Conservation (phyloP, 2,329 filamentous ascomycete species). For the Phyllosticta citrichinensis region DNA sequence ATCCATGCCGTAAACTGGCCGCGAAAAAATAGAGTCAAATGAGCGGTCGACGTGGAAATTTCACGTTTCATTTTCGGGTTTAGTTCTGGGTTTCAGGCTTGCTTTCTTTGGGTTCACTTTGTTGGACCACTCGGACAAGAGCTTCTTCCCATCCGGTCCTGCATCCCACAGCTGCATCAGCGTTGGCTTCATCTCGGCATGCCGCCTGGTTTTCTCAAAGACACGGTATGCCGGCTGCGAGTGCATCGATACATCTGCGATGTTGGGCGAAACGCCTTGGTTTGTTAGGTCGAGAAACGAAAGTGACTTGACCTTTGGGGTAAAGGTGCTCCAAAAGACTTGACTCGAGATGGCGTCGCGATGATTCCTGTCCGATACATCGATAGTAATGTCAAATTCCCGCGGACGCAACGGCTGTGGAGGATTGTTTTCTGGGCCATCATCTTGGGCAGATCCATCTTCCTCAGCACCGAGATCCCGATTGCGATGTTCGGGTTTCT, state of each 20-base stretch:
- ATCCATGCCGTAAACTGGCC: too few relatives aligned
- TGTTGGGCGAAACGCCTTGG: conserved; percentile 12
- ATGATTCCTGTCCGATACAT: conserved; percentile 29
- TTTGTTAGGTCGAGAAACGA: conserved; percentile 20
- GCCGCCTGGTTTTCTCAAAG: conserved; percentile 22
- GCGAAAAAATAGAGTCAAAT: too few relatives aligned
- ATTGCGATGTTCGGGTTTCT: neutral
- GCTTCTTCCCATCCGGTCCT: neutral
- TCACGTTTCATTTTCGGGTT: too few relatives aligned
- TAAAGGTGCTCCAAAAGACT: conserved; percentile 6
- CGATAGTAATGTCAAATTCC: conserved; percentile 33
- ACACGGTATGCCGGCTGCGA: neutral
- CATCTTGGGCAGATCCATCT: neutral
- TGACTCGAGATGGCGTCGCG: conserved; percentile 30
- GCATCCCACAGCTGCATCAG: neutral
- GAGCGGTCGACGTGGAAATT: too few relatives aligned
- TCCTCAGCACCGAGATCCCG: too few relatives aligned
- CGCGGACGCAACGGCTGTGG: conserved; percentile 17
- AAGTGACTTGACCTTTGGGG: conserved; percentile 1
- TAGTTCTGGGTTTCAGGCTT: neutral
- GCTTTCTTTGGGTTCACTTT: neutral
- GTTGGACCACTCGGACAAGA: neutral
- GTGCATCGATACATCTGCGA: conserved; percentile 4
- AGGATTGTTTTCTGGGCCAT: conserved; percentile 6
- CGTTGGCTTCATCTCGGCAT: conserved; percentile 16